A percentile compares a stretch with the other conserved stretches of the same genome.
These are phyloP conservation scores for Lantana camara DNA, from an alignment of 257 asterid genomes.

Conservation along the genomic window DNA sequence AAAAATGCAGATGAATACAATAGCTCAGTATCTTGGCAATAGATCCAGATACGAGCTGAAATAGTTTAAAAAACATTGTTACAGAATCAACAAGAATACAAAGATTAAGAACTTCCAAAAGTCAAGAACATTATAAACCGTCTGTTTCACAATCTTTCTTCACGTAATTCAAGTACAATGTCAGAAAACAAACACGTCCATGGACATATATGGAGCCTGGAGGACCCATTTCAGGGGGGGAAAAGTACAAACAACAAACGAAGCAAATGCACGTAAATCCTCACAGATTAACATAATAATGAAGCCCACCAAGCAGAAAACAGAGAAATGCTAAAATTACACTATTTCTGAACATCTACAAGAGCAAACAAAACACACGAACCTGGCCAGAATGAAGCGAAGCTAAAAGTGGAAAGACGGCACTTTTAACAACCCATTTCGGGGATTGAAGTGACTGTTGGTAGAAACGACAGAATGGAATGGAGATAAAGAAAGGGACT, in stretches of 20 bases:
- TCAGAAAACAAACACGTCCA: neutral
- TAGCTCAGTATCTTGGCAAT: neutral
- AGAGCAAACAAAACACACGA: constrained; percentile 1
- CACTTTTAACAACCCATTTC: neutral
- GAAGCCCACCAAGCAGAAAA: neutral
- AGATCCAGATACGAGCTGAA: neutral
- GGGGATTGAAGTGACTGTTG: neutral
- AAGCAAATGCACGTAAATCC: constrained; percentile 8
- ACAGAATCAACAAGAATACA: neutral
- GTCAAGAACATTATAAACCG: neutral
- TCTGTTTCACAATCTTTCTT: neutral
- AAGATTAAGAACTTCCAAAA: neutral
- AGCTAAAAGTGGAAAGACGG: neutral
- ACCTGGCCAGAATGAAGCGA: constrained; percentile 17
- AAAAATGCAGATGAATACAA: neutral
- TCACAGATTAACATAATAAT: neutral
- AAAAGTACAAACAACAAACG: neutral
- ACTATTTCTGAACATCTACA: neutral
- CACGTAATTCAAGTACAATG: neutral
- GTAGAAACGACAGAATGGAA: constrained; percentile 6
- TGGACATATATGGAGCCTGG: neutral
- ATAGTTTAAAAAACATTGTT: neutral
- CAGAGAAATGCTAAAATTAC: neutral
- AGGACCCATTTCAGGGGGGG: neutral
- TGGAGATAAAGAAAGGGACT: constrained; percentile 11